Evolutionary conservation across 1,139 yeast genomes (phyloP).

Genomic region (Blastobotrys elegans): DNA sequence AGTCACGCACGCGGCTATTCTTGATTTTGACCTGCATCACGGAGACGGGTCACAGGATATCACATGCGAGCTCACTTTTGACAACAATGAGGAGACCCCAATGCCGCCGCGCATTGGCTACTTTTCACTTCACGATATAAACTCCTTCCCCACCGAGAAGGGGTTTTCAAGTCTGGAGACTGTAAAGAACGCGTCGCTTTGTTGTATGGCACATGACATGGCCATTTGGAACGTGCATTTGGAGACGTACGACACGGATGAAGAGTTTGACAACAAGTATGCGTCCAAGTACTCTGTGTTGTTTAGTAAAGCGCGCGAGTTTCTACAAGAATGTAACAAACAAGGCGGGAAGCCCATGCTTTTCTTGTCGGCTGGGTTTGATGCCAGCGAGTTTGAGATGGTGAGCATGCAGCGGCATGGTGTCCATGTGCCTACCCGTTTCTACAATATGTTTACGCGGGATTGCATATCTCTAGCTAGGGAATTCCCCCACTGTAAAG

Average conservation of each 20-base stretch:
- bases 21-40: constrained; percentile 83
- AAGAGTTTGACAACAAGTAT: constrained; percentile 62
- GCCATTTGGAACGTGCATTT: constrained; percentile 84
- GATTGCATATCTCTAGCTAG: constrained; percentile 66
- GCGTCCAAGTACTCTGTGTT: constrained; percentile 56
- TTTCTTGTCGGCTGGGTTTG: constrained; percentile 80
- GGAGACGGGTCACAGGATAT: constrained; percentile 93
- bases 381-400: constrained; percentile 80
- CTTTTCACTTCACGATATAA: constrained; percentile 79
- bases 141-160: constrained; percentile 78
- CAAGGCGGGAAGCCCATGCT: constrained; percentile 59
- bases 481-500: constrained; percentile 56
- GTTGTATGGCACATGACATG: constrained; percentile 72
- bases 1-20: constrained; percentile 74
- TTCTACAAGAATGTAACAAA: constrained; percentile 35
- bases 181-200: constrained; percentile 72
- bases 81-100: not conserved
- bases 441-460: constrained; percentile 66
- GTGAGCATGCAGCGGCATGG: constrained; percentile 83
- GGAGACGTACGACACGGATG: constrained; percentile 56
- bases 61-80: constrained; percentile 63
- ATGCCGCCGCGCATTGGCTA: constrained; percentile 62
- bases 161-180: constrained; percentile 72
- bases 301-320: constrained; percentile 65
- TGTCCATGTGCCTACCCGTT: constrained; percentile 77